Conservation (phyloP, 148 eudicot species). For the Nyssa sinensis region DNA sequence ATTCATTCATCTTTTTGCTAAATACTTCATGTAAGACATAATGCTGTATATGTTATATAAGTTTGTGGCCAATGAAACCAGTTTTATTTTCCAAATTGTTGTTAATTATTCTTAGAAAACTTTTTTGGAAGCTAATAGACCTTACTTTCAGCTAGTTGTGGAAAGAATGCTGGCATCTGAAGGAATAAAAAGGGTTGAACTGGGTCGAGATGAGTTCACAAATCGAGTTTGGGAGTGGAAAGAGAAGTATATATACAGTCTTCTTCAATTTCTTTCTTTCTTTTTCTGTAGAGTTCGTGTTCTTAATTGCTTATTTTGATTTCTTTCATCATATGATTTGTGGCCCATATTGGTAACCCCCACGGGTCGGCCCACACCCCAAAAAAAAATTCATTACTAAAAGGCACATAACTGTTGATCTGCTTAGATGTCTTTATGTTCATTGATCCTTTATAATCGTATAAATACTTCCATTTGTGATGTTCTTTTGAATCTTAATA, state of each 20-base stretch:
- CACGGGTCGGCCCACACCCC: too few relatives aligned
- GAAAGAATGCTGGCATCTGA: constrained; percentile 94
- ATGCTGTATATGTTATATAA: not conserved
- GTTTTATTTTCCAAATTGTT: not conserved
- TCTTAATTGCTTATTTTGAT: not conserved
- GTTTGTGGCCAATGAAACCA: not conserved
- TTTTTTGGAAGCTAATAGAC: constrained; percentile 6
- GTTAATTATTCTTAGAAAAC: not conserved
- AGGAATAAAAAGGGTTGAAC: constrained; percentile 86
- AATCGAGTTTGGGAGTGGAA: constrained; percentile 99
- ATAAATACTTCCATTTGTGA: not conserved
- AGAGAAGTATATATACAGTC: constrained; percentile 63
- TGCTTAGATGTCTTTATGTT: not conserved
- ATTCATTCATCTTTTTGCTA: not conserved
- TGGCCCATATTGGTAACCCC: too few relatives aligned
- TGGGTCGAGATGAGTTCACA: constrained; percentile 83
- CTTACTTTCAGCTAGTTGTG: constrained; percentile 85
- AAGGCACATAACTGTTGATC: not conserved
- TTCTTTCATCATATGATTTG: too few relatives aligned
- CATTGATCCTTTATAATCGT: not conserved
- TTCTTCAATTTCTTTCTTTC: not conserved
- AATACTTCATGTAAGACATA: not conserved
- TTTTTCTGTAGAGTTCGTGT: not conserved
- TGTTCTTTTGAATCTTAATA: not conserved
- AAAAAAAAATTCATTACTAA: not conserved